Evolutionary conservation across 2,329 filamentous ascomycete species (phyloP).

Genomic region (Lecanicillium sp.): DNA sequence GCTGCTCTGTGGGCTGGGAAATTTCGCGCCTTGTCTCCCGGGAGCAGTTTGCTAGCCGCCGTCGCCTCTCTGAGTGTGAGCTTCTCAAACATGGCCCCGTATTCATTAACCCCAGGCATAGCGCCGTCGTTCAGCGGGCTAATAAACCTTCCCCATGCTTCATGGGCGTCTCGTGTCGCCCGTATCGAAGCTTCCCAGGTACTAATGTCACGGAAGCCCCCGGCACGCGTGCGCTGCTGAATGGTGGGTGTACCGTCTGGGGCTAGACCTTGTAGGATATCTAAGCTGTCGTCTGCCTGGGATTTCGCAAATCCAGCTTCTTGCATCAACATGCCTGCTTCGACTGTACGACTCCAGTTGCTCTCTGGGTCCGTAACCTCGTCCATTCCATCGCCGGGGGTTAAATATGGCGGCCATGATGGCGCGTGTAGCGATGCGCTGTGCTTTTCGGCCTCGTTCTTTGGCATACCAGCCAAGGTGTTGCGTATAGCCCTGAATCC

Average conservation of each 20-base stretch:
- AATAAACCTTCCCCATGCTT: slow-evolving; percentile 52
- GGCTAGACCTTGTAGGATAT: slow-evolving; percentile 47
- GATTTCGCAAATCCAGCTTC: slow-evolving; percentile 49
- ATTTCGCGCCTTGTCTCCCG: slow-evolving; percentile 56
- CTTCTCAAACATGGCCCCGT: slow-evolving; percentile 56
- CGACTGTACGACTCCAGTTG: slow-evolving; percentile 47
- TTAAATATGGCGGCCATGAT: slow-evolving; percentile 56
- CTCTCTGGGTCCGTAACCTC: slow-evolving; percentile 46
- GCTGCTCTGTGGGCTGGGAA: slow-evolving; percentile 28
- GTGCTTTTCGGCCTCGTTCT: slow-evolving; percentile 44
- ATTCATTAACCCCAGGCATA: slow-evolving; percentile 39
- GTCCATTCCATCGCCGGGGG: slow-evolving; percentile 53
- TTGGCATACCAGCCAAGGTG: slow-evolving; percentile 48
- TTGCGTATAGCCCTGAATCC: slow-evolving; percentile 50
- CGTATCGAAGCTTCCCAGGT: slow-evolving; percentile 51
- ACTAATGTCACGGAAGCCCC: slow-evolving; percentile 17
- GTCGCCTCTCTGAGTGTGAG: slow-evolving; percentile 33
- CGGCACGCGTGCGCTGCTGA: slow-evolving; percentile 34
- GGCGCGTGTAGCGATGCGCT: slow-evolving; percentile 42
- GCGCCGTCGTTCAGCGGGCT: slow-evolving; percentile 28
- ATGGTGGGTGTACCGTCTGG: slow-evolving; percentile 50
- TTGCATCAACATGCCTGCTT: slow-evolving; percentile 47
- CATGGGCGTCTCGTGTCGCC: slow-evolving; percentile 54
- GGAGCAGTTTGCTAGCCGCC: slow-evolving; percentile 30
- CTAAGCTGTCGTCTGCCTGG: slow-evolving; percentile 42